Conservation (phyloP, 78 protist genomes). For the Guillardia theta region DNA sequence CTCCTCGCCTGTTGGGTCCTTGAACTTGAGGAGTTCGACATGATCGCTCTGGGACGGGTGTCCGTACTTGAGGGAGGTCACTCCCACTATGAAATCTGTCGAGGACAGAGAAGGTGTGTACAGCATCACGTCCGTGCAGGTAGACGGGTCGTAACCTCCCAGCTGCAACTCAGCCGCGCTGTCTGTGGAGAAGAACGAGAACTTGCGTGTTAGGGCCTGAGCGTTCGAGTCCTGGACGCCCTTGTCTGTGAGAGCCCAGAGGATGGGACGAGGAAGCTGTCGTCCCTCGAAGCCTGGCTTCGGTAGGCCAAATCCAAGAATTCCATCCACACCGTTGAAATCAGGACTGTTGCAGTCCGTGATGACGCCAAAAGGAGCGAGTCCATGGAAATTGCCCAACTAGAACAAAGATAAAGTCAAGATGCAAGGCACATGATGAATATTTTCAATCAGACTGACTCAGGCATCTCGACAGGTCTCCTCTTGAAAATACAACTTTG, state of each 20-base stretch:
- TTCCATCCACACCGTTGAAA: constrained; percentile 43
- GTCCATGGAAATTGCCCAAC: neutral
- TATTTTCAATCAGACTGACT: too few species aligned
- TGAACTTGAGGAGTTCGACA: constrained; percentile 16
- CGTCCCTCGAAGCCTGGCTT: neutral
- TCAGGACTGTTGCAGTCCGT: constrained; percentile 45
- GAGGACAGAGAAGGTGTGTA: neutral
- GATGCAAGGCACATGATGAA: too few species aligned
- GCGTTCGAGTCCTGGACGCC: neutral
- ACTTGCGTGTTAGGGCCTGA: constrained; percentile 12
- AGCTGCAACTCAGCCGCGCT: constrained; percentile 30
- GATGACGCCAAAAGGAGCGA: constrained; percentile 19
- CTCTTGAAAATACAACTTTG: too few species aligned
- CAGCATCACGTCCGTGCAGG: neutral
- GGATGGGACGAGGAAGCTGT: neutral
- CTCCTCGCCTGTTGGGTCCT: neutral
- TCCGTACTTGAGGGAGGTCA: constrained; percentile 35
- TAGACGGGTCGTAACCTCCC: constrained; percentile 33
- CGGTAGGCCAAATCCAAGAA: constrained; percentile 29
- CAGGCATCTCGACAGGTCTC: too few species aligned
- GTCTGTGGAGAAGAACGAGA: constrained; percentile 10
- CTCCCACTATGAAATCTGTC: constrained; percentile 30
- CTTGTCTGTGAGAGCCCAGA: constrained; percentile 19
- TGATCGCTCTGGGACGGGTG: neutral
- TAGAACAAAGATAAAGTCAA: too few species aligned